Percentiles rank a stretch among this genome's conserved stretches.
These are phyloP conservation scores for Camelina neglecta DNA, from an alignment of 345 rosid species.

Conservation along the genomic window DNA sequence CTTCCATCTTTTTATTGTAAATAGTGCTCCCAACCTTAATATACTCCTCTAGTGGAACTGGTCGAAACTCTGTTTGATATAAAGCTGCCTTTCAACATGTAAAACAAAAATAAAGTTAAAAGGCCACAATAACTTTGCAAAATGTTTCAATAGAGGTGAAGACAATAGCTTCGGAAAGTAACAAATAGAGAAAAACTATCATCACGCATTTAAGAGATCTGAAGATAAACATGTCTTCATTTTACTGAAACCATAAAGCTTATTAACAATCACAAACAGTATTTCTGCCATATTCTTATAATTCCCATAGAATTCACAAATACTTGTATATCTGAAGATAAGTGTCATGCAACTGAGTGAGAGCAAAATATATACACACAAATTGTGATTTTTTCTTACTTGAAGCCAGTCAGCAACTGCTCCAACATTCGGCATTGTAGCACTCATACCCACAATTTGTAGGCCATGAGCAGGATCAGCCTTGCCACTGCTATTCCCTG, in stretches of 20 bases:
- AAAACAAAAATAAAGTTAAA: constrained; percentile 26
- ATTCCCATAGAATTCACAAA: constrained; percentile 16
- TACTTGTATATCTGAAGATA: constrained; percentile 11
- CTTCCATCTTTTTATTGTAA: constrained; percentile 78
- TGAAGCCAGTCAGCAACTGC: constrained; percentile 99
- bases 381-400: constrained; percentile 54
- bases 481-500: constrained; percentile 81
- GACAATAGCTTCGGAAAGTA: constrained; percentile 29
- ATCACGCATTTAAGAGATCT: constrained; percentile 20
- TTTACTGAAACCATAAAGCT: not conserved
- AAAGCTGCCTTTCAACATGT: constrained; percentile 74
- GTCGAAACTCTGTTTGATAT: constrained; percentile 93
- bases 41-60: constrained; percentile 92
- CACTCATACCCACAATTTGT: constrained; percentile 99
- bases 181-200: constrained; percentile 16
- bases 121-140: constrained; percentile 11
- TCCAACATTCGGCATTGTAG: constrained; percentile 98
- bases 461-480: constrained; percentile 79
- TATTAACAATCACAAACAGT: constrained; percentile 3
- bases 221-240: constrained; percentile 8
- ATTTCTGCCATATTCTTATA: constrained; percentile 7
- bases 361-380: not conserved
- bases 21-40: constrained; percentile 89
- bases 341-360: constrained; percentile 21
- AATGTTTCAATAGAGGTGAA: constrained; percentile 25